Evolutionary conservation across 768 basidiomycete species (phyloP).

Genomic region (Lanmaoa rubissima): DNA sequence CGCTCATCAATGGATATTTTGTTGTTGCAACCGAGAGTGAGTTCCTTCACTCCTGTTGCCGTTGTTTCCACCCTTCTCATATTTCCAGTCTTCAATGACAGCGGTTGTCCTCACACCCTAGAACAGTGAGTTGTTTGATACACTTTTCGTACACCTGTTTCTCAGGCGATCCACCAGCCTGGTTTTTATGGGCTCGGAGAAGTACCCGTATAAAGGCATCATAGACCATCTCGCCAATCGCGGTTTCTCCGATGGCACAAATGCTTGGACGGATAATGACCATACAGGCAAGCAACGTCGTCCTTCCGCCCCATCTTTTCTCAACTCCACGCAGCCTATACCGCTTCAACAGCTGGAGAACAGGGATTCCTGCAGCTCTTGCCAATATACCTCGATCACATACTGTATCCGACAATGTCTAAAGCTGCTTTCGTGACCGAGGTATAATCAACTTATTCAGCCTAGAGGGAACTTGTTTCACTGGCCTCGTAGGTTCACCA

Average conservation of each 20-base stretch:
- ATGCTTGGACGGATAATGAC: slow-evolving; percentile 97
- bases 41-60: slow-evolving; percentile 16
- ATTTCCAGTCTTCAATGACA: slow-evolving; percentile 82
- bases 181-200: slow-evolving; percentile 93
- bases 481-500: slow-evolving; percentile 80
- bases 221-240: slow-evolving; percentile 94
- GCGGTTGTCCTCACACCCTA: slow-evolving; percentile 92
- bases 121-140: slow-evolving; percentile 68
- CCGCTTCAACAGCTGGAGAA: slow-evolving; percentile 91
- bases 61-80: background rate
- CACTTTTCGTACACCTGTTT: background rate
- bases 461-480: slow-evolving; percentile 1
- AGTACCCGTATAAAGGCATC: slow-evolving; percentile 95
- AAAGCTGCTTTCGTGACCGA: slow-evolving; percentile 76
- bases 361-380: slow-evolving; percentile 86
- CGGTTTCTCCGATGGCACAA: slow-evolving; percentile 87
- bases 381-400: slow-evolving; percentile 93
- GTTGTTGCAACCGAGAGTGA: slow-evolving; percentile 87
- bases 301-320: background rate
- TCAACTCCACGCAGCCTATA: slow-evolving; percentile 58
- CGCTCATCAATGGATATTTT: slow-evolving; percentile 89
- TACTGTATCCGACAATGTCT: slow-evolving; percentile 93
- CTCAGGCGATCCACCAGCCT: slow-evolving; percentile 45
- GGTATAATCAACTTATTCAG: slow-evolving; percentile 31
- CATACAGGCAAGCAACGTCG: slow-evolving; percentile 52